Percentiles rank a stretch among this genome's conserved stretches.
Conservation (phyloP, 208 protist genomes). For the Angomonas desouzai region DNA sequence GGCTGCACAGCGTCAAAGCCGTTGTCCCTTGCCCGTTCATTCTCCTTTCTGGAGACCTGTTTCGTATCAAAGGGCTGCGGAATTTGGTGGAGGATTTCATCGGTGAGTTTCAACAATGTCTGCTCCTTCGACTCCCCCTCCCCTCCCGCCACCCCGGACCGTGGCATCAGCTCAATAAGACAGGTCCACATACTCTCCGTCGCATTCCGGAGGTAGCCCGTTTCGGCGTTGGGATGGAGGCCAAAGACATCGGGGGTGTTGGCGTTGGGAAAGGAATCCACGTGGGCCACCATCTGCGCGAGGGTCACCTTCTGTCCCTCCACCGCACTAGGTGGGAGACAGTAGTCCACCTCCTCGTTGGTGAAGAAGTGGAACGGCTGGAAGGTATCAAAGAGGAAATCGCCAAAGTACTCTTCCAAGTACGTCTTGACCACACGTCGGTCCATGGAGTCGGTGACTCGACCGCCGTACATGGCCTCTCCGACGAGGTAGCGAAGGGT, state of each 20-base stretch:
- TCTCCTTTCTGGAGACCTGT: constrained; percentile 64
- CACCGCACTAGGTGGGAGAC: constrained; percentile 76
- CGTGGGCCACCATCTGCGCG: constrained; percentile 86
- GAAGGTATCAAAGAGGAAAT: constrained; percentile 99
- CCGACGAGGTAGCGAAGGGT: constrained; percentile 98
- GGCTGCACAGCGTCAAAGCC: constrained; percentile 80
- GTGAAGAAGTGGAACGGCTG: constrained; percentile 98
- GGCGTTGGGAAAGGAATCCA: constrained; percentile 91
- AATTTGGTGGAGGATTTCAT: constrained; percentile 90
- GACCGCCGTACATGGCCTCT: constrained; percentile 99
- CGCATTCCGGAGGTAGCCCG: constrained; percentile 94
- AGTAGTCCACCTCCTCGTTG: constrained; percentile 89
- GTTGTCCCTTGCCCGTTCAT: constrained; percentile 46
- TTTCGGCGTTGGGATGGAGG: constrained; percentile 98
- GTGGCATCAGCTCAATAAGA: constrained; percentile 96
- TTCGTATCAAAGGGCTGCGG: constrained; percentile 91
- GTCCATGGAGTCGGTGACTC: constrained; percentile 98
- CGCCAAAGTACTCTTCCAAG: constrained; percentile 99
- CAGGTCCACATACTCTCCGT: constrained; percentile 94
- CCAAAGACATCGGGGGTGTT: constrained; percentile 98
- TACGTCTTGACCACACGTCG: constrained; percentile 98
- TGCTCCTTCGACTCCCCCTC: constrained; percentile 85
- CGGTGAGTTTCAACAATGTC: constrained; percentile 81
- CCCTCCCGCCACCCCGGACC: constrained; percentile 39
- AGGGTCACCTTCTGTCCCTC: constrained; percentile 71